Percentiles rank a stretch among this genome's conserved stretches.
Conservation (phyloP, 2,329 filamentous ascomycete genomes). For the Aureobasidium namibiae region DNA sequence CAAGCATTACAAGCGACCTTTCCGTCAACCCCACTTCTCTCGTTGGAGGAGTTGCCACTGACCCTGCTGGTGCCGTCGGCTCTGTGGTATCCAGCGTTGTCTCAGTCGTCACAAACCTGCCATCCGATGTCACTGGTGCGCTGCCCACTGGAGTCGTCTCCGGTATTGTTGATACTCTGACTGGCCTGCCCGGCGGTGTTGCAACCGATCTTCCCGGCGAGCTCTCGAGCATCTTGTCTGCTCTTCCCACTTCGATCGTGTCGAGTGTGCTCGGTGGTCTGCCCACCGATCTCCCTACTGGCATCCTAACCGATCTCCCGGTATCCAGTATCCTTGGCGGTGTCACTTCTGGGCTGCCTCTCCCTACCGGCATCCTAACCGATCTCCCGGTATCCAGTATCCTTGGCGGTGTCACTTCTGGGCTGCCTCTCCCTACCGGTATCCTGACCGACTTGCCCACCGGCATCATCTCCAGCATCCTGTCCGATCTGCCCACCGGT, state of each 20-base stretch:
- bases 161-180: neutral
- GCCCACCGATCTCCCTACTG: no score
- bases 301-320: neutral
- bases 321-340: neutral
- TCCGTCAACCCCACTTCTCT: neutral
- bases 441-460: neutral
- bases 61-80: neutral
- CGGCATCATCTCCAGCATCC: neutral
- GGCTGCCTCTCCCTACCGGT: neutral
- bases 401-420: neutral
- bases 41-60: neutral
- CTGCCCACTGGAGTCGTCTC: neutral
- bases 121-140: neutral
- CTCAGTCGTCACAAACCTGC: neutral
- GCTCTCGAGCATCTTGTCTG: neutral
- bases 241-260: neutral
- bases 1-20: neutral
- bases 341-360: neutral
- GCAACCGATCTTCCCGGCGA: neutral
- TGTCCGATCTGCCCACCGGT: neutral
- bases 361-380: neutral
- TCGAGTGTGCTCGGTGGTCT: no score
- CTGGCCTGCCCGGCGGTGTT: neutral
- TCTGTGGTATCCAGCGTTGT: neutral
- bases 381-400: neutral